Evolutionary conservation across 192 early-diverging fungal species (phyloP).

Genomic region (Linderina pennispora): DNA sequence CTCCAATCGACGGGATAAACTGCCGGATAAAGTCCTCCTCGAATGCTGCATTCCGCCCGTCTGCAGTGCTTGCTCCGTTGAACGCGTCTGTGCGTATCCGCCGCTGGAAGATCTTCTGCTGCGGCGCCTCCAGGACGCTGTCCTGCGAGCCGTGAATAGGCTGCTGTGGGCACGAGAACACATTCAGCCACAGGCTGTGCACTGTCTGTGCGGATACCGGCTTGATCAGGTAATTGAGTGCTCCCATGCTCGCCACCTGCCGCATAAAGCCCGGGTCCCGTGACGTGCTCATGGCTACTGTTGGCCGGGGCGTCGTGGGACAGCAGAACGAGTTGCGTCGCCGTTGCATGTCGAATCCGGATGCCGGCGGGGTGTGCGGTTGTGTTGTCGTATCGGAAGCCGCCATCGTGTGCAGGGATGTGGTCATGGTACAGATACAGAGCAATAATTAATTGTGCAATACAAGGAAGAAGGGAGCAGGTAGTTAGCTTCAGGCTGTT

Average conservation of each 20-base stretch:
- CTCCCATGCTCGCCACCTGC: slow-evolving; percentile 39
- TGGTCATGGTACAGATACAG: too few relatives aligned
- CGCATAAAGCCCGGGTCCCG: slow-evolving; percentile 46
- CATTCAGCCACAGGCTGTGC: slow-evolving; percentile 47
- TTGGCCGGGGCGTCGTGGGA: too few relatives aligned
- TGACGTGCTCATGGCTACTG: slow-evolving; percentile 47
- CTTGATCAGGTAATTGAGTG: slow-evolving; percentile 48
- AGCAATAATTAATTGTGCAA: too few relatives aligned
- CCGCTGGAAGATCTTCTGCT: slow-evolving; percentile 36
- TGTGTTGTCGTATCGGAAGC: slow-evolving; percentile 2
- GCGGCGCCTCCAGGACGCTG: slow-evolving; percentile 6
- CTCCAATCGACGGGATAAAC: slow-evolving; percentile 41
- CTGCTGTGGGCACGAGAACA: slow-evolving; percentile 38
- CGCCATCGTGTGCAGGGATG: too few relatives aligned
- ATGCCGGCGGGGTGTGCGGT: too few relatives aligned
- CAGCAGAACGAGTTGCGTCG: slow-evolving; percentile 41
- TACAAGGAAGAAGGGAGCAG: too few relatives aligned
- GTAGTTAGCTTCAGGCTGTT: too few relatives aligned
- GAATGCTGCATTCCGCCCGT: slow-evolving; percentile 38
- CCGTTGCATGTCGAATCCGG: slow-evolving; percentile 10
- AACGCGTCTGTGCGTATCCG: slow-evolving; percentile 39
- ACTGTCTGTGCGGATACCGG: slow-evolving; percentile 48
- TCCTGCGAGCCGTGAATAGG: slow-evolving; percentile 2
- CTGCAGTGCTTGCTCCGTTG: slow-evolving; percentile 31
- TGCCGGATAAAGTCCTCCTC: slow-evolving; percentile 49